These are phyloP conservation scores for Wickerhamiella lipophila DNA, from an alignment of 805 yeast species.

Conservation along the genomic window DNA sequence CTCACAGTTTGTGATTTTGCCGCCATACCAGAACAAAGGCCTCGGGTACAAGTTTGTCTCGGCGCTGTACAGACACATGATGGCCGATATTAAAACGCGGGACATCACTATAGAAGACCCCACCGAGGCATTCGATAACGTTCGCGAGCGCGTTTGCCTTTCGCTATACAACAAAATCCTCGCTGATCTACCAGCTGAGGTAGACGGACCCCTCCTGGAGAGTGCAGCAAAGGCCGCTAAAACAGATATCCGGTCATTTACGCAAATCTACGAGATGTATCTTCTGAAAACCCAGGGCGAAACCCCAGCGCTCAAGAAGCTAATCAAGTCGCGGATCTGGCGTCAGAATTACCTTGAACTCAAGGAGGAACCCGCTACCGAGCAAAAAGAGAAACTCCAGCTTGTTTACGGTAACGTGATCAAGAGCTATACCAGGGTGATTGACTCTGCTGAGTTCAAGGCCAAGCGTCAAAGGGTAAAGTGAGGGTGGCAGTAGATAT, in stretches of 20 bases:
- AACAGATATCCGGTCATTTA: slow-evolving; percentile 66
- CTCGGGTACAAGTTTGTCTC: slow-evolving; percentile 57
- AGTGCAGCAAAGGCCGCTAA: slow-evolving; percentile 35
- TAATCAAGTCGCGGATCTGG: slow-evolving; percentile 63
- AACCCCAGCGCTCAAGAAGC: slow-evolving; percentile 33
- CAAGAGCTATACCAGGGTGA: slow-evolving; percentile 4
- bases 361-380: slow-evolving; percentile 55
- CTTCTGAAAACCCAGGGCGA: slow-evolving; percentile 32
- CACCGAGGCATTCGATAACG: slow-evolving; percentile 78
- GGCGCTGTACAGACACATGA: slow-evolving; percentile 44
- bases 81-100: slow-evolving; percentile 36
- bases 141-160: slow-evolving; percentile 74
- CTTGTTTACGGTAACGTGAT: slow-evolving; percentile 43
- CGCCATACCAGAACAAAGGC: slow-evolving; percentile 63
- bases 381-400: slow-evolving; percentile 55
- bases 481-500: background rate
- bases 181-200: slow-evolving; percentile 19
- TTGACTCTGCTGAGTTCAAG: background rate
- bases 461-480: background rate
- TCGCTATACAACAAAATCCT: slow-evolving; percentile 22
- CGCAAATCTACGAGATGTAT: slow-evolving; percentile 65
- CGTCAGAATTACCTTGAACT: slow-evolving; percentile 72
- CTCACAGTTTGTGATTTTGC: slow-evolving; percentile 75
- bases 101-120: slow-evolving; percentile 93
- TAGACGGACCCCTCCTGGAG: slow-evolving; percentile 31